Base-by-base conservation (phyloP, 306 rosid species). In the Castanea mollissima region DNA sequence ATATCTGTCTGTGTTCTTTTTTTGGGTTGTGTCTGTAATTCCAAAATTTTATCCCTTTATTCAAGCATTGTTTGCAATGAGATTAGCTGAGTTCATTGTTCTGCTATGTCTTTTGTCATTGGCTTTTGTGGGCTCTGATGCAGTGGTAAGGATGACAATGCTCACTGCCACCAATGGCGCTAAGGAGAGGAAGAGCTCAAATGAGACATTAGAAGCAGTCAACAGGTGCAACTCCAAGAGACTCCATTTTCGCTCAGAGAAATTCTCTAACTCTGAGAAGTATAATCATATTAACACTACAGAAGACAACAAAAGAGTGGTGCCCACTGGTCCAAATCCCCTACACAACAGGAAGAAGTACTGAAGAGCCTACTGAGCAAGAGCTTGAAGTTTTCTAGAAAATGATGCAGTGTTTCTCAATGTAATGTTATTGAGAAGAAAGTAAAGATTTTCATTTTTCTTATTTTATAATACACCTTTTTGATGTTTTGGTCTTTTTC, bases 311-410 rank as follows among this genome's bases (percentile, higher is more conserved):
- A 90, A 91, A 80, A 83, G 98, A 81, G 86, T 85, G 1, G 97
- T 92, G 79, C 98, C 98, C 2, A 94, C 97, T 0, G 97, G 97
- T 76, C 93, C 98, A 34, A 94, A 94, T 74, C 98, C 97, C 49
- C 82, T 94, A 16, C 98, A 94, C 80, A 94, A 92, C 85, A 86
- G 89, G 90, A 87, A 89, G 82, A 87, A 72, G 8, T 76, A 25
- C 27, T 25, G 46, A 35, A 31, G 46, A 23, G 20, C 25, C 13
- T 65, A 19, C 59, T 35, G 60, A 32, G 56, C 69, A 44, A 41
- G 51, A 76, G 52, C 76, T 34, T 32, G 4, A 65, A 65, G 21
- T 62, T 15, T 29, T 31, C 32, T 6, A 19, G 18, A 18, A 34
- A 32, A 31, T 65, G 52, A 19, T 34, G 72, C 72, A n/a, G 72